Evolutionary conservation across 495 filamentous ascomycete genomes (phyloP).

Genomic region (Patellaria atrata): DNA sequence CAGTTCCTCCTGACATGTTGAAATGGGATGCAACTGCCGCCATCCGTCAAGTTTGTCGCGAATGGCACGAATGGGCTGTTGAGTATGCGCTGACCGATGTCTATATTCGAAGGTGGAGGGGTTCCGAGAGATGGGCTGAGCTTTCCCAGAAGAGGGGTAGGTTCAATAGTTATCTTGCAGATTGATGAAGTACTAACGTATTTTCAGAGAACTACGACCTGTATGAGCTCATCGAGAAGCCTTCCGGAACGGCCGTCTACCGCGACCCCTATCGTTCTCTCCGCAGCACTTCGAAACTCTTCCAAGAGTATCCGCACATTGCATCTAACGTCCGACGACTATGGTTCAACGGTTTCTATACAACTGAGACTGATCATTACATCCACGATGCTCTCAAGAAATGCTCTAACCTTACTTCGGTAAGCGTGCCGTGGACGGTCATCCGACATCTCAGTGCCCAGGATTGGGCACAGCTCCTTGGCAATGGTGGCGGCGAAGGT

Average conservation of each 20-base stretch:
- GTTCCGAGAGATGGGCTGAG: slow-evolving; percentile 34
- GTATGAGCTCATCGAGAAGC: slow-evolving; percentile 26
- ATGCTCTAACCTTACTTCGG: slow-evolving; percentile 30
- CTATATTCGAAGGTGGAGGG: slow-evolving; percentile 37
- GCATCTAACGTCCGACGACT: slow-evolving; percentile 35
- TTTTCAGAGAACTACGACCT: slow-evolving; percentile 24
- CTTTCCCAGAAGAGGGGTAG: slow-evolving; percentile 23
- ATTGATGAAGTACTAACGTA: slow-evolving; percentile 5
- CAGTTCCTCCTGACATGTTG: slow-evolving; percentile 32
- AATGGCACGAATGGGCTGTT: slow-evolving; percentile 41
- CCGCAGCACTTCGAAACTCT: slow-evolving; percentile 31
- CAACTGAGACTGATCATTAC: slow-evolving; percentile 31
- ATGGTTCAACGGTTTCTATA: slow-evolving; percentile 42
- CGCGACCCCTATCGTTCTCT: slow-evolving; percentile 37
- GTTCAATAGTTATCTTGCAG: neutral
- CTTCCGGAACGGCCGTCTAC: slow-evolving; percentile 33
- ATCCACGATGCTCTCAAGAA: slow-evolving; percentile 31
- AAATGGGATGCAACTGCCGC: slow-evolving; percentile 34
- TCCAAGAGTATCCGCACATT: slow-evolving; percentile 28
- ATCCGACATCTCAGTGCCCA: slow-evolving; percentile 30
- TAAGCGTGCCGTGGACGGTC: slow-evolving; percentile 39
- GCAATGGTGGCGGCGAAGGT: slow-evolving; percentile 17
- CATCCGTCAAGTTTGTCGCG: slow-evolving; percentile 33
- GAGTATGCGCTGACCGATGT: slow-evolving; percentile 33
- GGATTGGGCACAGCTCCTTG: slow-evolving; percentile 34